phyloP scores from a whole-genome alignment of 306 rosid species.

The Lathyrus oleraceus region DNA sequence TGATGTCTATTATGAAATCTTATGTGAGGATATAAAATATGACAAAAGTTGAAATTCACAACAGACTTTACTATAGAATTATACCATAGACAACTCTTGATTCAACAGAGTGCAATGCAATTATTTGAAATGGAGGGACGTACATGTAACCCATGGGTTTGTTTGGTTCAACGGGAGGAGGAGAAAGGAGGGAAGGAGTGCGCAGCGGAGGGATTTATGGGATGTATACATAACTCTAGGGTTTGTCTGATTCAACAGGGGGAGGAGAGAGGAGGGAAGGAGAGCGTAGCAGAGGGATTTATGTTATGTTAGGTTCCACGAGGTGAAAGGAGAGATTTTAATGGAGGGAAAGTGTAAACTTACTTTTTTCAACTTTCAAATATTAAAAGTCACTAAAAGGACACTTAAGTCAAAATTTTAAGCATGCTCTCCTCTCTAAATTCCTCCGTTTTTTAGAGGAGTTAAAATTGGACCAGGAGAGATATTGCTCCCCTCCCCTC shows the following conservation, averaged over 20 bases:
- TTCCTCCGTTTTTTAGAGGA: not conserved
- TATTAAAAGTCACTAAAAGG: not conserved
- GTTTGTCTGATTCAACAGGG: not conserved
- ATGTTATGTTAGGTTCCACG: not conserved
- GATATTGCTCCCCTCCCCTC: not conserved
- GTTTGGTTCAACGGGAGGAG: not conserved
- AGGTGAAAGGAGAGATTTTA: not conserved
- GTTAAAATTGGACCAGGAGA: not conserved
- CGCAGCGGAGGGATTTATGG: not conserved
- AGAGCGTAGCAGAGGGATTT: not conserved
- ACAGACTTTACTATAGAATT: not conserved
- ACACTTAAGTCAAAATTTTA: not conserved
- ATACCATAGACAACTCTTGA: slow-evolving; percentile 3
- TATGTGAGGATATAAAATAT: slow-evolving; percentile 11
- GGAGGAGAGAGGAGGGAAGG: not conserved
- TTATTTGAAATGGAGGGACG: slow-evolving; percentile 22
- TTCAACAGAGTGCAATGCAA: slow-evolving; percentile 35
- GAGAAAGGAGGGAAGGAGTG: not conserved
- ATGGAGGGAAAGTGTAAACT: not conserved
- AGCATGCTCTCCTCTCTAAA: not conserved
- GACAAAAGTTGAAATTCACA: slow-evolving; percentile 21
- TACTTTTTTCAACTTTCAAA: not conserved
- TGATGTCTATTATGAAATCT: not conserved
- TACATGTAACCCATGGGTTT: not conserved
- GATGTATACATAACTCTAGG: slow-evolving; percentile 2